phyloP scores from a whole-genome alignment of 1,139 yeast species.

The Sugiyamaella grinbergsii region DNA sequence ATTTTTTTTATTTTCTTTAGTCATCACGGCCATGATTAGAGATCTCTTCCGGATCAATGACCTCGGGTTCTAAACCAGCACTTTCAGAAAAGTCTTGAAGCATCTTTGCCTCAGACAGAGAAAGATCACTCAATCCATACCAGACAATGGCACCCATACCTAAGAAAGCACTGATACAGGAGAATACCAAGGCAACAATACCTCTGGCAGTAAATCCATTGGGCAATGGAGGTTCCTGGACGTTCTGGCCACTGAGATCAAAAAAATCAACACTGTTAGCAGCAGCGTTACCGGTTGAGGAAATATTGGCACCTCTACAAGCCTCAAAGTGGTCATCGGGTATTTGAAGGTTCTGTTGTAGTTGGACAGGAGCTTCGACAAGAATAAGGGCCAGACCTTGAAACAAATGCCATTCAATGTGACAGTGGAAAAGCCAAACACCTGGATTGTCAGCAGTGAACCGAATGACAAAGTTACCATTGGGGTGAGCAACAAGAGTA shows the following conservation, averaged over 20 bases:
- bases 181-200: constrained; percentile 80
- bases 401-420: constrained; percentile 89
- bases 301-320: constrained; percentile 57
- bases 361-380: constrained; percentile 70
- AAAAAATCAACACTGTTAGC: constrained; percentile 63
- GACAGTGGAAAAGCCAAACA: constrained; percentile 93
- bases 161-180: constrained; percentile 72
- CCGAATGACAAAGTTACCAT: constrained; percentile 64
- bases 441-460: constrained; percentile 86
- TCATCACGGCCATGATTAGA: constrained; percentile 23
- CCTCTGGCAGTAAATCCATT: constrained; percentile 89
- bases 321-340: constrained; percentile 60
- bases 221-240: constrained; percentile 68
- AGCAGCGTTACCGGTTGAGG: constrained; percentile 80
- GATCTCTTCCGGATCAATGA: constrained; percentile 29
- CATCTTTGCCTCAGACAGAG: constrained; percentile 31
- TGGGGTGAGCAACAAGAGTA: constrained; percentile 63
- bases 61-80: constrained; percentile 31
- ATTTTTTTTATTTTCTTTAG: constrained; percentile 6
- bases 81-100: constrained; percentile 29
- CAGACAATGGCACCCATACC: constrained; percentile 76
- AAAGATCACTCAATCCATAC: constrained; percentile 75
- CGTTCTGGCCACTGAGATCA: constrained; percentile 71
- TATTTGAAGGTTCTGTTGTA: constrained; percentile 53
- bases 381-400: constrained; percentile 80